These are phyloP conservation scores for Stellera chamaejasme DNA, from an alignment of 345 rosid species.

Conservation along the genomic window DNA sequence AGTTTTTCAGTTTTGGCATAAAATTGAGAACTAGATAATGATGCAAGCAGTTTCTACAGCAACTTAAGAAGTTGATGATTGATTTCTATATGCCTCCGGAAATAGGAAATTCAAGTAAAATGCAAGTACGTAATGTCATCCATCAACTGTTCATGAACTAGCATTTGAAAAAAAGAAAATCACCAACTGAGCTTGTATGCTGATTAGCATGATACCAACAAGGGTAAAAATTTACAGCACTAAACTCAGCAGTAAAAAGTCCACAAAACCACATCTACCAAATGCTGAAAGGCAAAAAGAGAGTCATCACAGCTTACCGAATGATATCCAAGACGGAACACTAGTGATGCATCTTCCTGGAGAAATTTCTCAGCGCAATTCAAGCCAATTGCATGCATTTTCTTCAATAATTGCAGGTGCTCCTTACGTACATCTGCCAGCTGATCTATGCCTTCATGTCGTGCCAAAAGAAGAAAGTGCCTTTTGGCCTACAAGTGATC, in stretches of 20 bases:
- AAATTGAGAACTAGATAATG: too few species aligned
- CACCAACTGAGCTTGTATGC: too few species aligned
- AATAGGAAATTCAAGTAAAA: too few species aligned
- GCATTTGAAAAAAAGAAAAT: too few species aligned
- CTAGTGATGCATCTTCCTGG: constrained; percentile 55
- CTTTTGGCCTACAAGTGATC: constrained; percentile 47
- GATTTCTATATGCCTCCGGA: too few species aligned
- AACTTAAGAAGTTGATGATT: too few species aligned
- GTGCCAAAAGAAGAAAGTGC: constrained; percentile 68
- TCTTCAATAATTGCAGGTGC: constrained; percentile 45
- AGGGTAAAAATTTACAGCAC: neutral
- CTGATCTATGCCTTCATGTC: constrained; percentile 47
- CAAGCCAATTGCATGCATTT: constrained; percentile 68
- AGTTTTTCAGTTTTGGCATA: too few species aligned
- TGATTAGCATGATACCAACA: too few species aligned
- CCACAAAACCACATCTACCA: constrained; percentile 1
- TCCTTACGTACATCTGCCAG: constrained; percentile 59
- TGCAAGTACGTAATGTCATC: too few species aligned
- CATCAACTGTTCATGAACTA: too few species aligned
- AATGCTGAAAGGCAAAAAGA: neutral
- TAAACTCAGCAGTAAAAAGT: neutral
- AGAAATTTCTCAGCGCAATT: constrained; percentile 65
- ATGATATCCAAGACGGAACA: constrained; percentile 94
- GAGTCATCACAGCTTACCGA: constrained; percentile 34
- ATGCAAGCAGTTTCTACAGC: too few species aligned